Base-by-base conservation (phyloP, 2,329 filamentous ascomycete genomes). In the Colletotrichum sp. region DNA sequence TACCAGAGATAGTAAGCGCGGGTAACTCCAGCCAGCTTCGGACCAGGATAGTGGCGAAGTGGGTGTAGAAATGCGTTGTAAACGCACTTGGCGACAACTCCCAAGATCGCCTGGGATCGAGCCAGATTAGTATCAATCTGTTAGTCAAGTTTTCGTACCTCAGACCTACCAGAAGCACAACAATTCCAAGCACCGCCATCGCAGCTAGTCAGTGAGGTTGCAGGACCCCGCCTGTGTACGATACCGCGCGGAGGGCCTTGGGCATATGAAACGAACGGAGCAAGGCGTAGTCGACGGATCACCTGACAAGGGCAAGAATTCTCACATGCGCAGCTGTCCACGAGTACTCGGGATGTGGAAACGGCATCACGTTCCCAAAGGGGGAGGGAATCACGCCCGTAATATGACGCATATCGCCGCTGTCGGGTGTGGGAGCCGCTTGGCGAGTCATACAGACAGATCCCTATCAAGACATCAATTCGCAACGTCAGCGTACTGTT, bases 11-110 rank as follows among this genome's bases (percentile, higher is more conserved):
- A 75, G 27, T 75, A 75, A 8, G 73, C 73, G 5, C 74, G 62
- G 22, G 70, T 74, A 5, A 74, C 65, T 5, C 74, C 70, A 6
- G 70, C 70, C n/a, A 82, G 62, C 66, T 79, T 82, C 4, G 81
- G 82, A 25, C 83, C 82, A 1, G 82, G 82, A 43, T 83, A 80
- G 5, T 71, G 68, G 15, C 81, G 77, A 5, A 84, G 76, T 6
- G 83, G 83, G 32, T 85, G 81, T 18, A 83, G 74, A 43, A 79
- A 78, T 8, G 82, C 64, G 55, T 80, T 78, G 71, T 82, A 82
- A 39, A 84, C 36, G 65, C 69, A 30, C 34, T 75, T 73, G 18
- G 73, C 69, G 30, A 72, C 27, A 4, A 75, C 22, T 10, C 64
- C 73, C 9, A 75, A 18, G 27, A 75, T 30, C 28, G 56, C 69